Evolutionary conservation across 2,329 filamentous ascomycete species (phyloP).

Genomic region (Pyricularia pennisetigena): DNA sequence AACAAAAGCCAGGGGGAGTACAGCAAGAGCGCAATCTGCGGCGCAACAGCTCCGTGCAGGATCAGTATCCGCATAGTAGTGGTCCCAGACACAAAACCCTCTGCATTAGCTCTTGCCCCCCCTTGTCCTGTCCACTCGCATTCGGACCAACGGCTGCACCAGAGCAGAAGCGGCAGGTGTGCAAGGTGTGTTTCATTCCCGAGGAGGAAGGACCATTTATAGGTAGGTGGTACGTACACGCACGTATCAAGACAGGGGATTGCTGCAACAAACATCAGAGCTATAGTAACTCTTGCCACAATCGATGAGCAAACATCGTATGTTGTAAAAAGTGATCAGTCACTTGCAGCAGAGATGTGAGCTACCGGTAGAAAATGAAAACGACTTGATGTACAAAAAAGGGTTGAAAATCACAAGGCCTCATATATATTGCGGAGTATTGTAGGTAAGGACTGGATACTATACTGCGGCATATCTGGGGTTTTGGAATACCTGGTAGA

Average conservation of each 20-base stretch:
- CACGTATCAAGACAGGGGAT: not conserved
- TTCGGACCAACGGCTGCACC: not conserved
- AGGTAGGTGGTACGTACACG: not conserved
- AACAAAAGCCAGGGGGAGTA: not conserved
- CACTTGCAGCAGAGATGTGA: not conserved
- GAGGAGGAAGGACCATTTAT: not conserved
- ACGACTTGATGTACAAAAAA: not conserved
- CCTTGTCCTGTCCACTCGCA: not conserved
- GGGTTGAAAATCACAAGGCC: too few relatives aligned
- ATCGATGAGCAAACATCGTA: not conserved
- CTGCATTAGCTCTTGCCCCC: not conserved
- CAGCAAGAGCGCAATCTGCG: not conserved
- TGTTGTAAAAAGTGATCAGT: not conserved
- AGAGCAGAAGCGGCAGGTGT: not conserved
- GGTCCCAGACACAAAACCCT: not conserved
- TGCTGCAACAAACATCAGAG: not conserved
- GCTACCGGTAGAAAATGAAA: not conserved
- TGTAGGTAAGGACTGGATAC: not conserved
- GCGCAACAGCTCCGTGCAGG: not conserved
- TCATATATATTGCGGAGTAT: not conserved
- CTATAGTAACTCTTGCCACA: not conserved
- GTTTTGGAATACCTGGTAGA: not conserved
- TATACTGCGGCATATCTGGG: not conserved
- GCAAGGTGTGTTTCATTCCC: not conserved
- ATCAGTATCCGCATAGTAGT: not conserved